A percentile compares a stretch with the other conserved stretches of the same genome.
Evolutionary conservation across 2,329 filamentous ascomycete species (phyloP).

Genomic region (Neurospora sp.): DNA sequence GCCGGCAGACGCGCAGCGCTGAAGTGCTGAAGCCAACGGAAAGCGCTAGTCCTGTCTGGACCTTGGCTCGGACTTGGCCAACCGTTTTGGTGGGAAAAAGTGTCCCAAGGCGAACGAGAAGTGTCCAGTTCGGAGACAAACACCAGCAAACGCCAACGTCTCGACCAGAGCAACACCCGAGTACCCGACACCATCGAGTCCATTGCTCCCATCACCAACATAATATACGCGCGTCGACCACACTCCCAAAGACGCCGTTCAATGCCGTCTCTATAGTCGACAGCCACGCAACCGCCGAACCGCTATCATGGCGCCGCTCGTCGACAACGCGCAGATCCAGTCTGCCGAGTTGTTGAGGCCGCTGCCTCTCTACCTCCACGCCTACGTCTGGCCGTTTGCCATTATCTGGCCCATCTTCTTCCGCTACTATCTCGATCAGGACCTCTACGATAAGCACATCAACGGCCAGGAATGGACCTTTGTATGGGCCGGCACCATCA

Average conservation of each 20-base stretch:
- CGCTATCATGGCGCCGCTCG: slow-evolving; percentile 55
- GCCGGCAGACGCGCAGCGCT: neutral
- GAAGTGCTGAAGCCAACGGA: neutral
- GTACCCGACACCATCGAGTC: neutral
- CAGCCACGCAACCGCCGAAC: neutral
- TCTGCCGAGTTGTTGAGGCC: slow-evolving; percentile 81
- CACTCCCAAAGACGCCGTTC: neutral
- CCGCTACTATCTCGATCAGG: slow-evolving; percentile 71
- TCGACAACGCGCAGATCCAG: slow-evolving; percentile 85
- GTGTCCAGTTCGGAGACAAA: neutral
- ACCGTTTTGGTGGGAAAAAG: neutral
- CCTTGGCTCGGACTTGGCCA: neutral
- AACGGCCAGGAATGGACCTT: slow-evolving; percentile 96
- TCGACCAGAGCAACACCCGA: neutral
- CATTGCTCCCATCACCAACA: neutral
- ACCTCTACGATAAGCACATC: slow-evolving; percentile 85
- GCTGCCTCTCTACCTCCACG: slow-evolving; percentile 67
- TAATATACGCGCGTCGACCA: neutral
- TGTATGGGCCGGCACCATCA: slow-evolving; percentile 80
- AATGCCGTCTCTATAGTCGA: neutral
- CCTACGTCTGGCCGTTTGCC: slow-evolving; percentile 88
- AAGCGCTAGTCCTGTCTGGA: neutral
- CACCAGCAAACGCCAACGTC: neutral
- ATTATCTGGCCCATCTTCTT: slow-evolving; percentile 90
- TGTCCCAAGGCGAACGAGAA: neutral